Evolutionary conservation across 2,329 filamentous ascomycete genomes (phyloP), one percentile per base, ranked within the genome.

Genomic region (Blastomyces parvus): DNA sequence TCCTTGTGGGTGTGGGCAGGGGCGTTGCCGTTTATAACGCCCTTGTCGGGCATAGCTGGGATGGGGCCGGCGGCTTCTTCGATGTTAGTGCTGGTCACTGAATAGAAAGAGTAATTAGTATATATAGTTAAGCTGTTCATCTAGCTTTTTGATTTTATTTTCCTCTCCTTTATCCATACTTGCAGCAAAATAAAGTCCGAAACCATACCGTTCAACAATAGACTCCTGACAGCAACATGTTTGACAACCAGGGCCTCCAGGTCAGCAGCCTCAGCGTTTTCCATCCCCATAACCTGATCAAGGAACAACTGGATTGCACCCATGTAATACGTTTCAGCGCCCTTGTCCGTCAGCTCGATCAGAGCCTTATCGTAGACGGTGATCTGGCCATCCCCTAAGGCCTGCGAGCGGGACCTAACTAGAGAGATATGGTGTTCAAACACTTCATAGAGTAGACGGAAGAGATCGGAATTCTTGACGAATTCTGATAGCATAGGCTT

Each of bases 331-430:
- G 73, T 64, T 9, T 71, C 57, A 7, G 70, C 68, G 42, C 73
- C 75, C 40, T 74, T 69, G 1, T 69, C 64, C 14, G 72, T 75
- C 40, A 79, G 67, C 9, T 68, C 63, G 52, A 78, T 60, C 22
- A 79, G 65, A n/a, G 73, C 71, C 62, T 71, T 74, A 67, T 79
- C 77, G 40, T 74, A 79, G 64, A 78, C 66, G 0, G 74, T 79
- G 63, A 78, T 65, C 61, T 78, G 71, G 7, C 69, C 71, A 52
- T 76, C 72, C 40, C 74, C 63, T n/a, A 74, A 67, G 3, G 68
- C 66, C 61, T 72, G 70, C 1, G 74, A 74, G 57, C 77, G 77
- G 33, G 69, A 69, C 53, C 70, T 71, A 64, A 78, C 69, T 33
- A 77, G 66, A 11, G 67, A 66, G 19, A 76, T 62, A 63, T 78